Conservation (phyloP, 2,329 filamentous ascomycete species). For the Trichoderma hamatum region DNA sequence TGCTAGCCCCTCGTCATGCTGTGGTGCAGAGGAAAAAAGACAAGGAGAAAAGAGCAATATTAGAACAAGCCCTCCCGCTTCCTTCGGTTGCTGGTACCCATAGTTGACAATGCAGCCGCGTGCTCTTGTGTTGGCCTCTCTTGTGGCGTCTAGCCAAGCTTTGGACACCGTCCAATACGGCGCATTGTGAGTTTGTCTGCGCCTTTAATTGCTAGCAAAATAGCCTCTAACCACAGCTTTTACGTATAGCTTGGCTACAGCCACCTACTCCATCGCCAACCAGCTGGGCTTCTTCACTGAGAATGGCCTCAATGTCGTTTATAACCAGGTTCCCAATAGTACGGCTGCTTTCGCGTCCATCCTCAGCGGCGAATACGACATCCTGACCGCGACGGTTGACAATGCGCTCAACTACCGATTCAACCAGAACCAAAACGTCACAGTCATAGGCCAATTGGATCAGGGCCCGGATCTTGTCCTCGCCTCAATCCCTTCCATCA, state of each 20-base stretch:
- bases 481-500: constrained; percentile 19
- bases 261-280: constrained; percentile 16
- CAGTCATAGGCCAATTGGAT: constrained; percentile 4
- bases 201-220: neutral
- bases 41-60: neutral
- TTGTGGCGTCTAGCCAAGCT: constrained; percentile 1
- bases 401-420: constrained; percentile 21
- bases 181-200: constrained; percentile 5
- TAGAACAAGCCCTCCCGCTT: too few relatives aligned
- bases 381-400: constrained; percentile 14
- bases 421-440: constrained; percentile 20
- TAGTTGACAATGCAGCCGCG: neutral
- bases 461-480: constrained; percentile 13
- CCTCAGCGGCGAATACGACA: constrained; percentile 13
- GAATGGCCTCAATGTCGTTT: constrained; percentile 7
- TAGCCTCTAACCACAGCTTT: neutral
- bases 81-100: neutral
- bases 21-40: neutral
- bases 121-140: neutral
- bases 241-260: neutral
- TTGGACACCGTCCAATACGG: constrained; percentile 17
- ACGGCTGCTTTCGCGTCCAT: constrained; percentile 14
- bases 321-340: constrained; percentile 7
- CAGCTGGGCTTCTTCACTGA: constrained; percentile 17
- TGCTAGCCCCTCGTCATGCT: neutral